Evolutionary conservation across 805 yeast genomes (phyloP), one percentile per base, ranked within the genome.

Genomic region (Saturnispora saitoi): DNA sequence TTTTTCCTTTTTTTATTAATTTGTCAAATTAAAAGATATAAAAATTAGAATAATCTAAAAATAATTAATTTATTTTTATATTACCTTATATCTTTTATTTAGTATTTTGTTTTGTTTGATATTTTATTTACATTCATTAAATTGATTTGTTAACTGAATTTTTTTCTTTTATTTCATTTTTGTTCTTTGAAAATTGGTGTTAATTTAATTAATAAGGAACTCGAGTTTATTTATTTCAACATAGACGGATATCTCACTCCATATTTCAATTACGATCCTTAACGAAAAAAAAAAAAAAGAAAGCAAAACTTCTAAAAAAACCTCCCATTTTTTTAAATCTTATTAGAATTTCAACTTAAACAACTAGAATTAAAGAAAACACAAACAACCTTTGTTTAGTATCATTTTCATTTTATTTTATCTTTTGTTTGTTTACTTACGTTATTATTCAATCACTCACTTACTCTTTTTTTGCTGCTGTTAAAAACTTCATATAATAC

Each of bases 161-260:
- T 43, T 36, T 34, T 6, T 10, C 32, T 8, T 39, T 14, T 39
- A 26, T 39, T 9, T 26, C 11, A 8, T 38, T 26, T 20, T 28
- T 28, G 51, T 51, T 49, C 48, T 50, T 47, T 54, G 57, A 52
- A n/a, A 52, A 52, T 52, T 55, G 58, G 58, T 43, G 57, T 54
- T 52, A 55, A 56, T 51, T 47, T 37, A 30, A 28, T 38, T 31
- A 32, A 34, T 32, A 48, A 45, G 41, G 58, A 56, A 50, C 58
- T 57, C 58, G 58, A 56, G 58, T 56, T 54, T 51, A 32, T 34
- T 42, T 34, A 34, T 17, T 34, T 34, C 48, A 55, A 63, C 66
- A 58, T 63, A 56, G 67, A 63, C 65, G 67, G 67, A 58, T 61
- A 61, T 63, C 66, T 57, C n/a, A n/a, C 66, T 58, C 67, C 56